Percentiles rank a stretch among this genome's conserved stretches.
phyloP scores from a whole-genome alignment of 2,329 filamentous ascomycete species.

The Penicillium sp. region DNA sequence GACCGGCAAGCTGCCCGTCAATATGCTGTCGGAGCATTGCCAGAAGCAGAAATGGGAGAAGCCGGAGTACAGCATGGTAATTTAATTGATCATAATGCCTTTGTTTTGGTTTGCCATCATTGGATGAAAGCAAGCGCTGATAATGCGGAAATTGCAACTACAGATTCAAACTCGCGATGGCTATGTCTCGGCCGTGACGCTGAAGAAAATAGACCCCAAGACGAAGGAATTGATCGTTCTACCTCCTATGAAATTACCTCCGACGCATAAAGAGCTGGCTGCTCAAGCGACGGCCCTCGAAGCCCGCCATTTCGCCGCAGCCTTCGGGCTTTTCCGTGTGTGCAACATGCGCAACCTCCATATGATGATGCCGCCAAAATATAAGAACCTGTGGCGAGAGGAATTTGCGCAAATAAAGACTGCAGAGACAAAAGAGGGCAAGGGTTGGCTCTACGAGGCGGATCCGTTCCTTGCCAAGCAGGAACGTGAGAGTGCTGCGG shows the following conservation, averaged over 20 bases:
- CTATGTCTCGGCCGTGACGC: conserved; percentile 79
- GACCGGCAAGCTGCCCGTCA: conserved; percentile 96
- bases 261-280: conserved; percentile 76
- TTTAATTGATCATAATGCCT: neutral
- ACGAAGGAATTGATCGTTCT: conserved; percentile 77
- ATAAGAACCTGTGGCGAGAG: conserved; percentile 87
- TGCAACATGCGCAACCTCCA: conserved; percentile 96
- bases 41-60: conserved; percentile 96
- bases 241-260: conserved; percentile 81
- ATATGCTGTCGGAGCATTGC: conserved; percentile 90
- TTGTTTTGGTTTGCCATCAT: neutral
- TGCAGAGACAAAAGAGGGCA: conserved; percentile 76
- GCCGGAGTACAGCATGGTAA: conserved; percentile 84
- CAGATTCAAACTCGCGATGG: conserved; percentile 73
- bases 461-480: conserved; percentile 86
- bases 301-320: conserved; percentile 90
- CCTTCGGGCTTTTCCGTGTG: conserved; percentile 87
- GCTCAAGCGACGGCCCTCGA: conserved; percentile 81
- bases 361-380: conserved; percentile 89
- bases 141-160: conserved; percentile 9
- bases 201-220: conserved; percentile 76
- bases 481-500: conserved; percentile 79
- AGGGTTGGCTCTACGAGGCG: conserved; percentile 90
- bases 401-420: conserved; percentile 84
- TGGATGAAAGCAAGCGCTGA: conserved; percentile 24